A percentile compares a stretch with the other conserved stretches of the same genome.
phyloP scores from a whole-genome alignment of 257 asterid genomes.

The Galeopsis tetrahit region DNA sequence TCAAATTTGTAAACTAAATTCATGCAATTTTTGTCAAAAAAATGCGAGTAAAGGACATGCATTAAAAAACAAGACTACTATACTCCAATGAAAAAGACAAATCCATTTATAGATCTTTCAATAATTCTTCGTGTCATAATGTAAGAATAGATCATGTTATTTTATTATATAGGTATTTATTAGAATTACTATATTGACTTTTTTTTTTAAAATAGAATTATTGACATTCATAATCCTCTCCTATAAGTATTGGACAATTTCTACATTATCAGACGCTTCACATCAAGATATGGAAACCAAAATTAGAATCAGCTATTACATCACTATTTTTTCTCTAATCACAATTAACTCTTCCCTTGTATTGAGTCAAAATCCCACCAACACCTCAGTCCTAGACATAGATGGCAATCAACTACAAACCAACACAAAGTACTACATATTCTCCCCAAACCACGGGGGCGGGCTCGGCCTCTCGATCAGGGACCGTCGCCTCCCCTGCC shows the following conservation, averaged over 20 bases:
- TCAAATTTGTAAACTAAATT: too few species aligned
- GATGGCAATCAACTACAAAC: conserved; percentile 55
- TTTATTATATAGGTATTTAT: too few species aligned
- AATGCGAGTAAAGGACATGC: too few species aligned
- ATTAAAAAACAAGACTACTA: neutral
- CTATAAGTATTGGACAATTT: conserved; percentile 12
- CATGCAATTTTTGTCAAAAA: too few species aligned
- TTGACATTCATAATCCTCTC: neutral
- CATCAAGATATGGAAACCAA: conserved; percentile 26
- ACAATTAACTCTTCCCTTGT: conserved; percentile 3
- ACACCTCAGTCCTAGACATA: conserved; percentile 38
- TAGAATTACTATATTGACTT: too few species aligned
- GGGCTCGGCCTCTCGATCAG: conserved; percentile 54
- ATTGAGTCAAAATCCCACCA: conserved; percentile 5
- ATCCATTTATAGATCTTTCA: neutral
- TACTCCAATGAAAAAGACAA: neutral
- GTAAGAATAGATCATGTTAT: too few species aligned
- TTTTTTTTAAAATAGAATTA: too few species aligned
- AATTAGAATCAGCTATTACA: neutral
- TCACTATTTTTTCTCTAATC: neutral
- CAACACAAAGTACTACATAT: conserved; percentile 45
- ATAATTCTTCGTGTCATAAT: neutral
- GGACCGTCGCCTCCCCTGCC: conserved; percentile 48
- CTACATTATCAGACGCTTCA: neutral
- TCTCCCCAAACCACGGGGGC: conserved; percentile 30